Conservation (phyloP, 2,329 filamentous ascomycete genomes). For the Fusarium sp. region DNA sequence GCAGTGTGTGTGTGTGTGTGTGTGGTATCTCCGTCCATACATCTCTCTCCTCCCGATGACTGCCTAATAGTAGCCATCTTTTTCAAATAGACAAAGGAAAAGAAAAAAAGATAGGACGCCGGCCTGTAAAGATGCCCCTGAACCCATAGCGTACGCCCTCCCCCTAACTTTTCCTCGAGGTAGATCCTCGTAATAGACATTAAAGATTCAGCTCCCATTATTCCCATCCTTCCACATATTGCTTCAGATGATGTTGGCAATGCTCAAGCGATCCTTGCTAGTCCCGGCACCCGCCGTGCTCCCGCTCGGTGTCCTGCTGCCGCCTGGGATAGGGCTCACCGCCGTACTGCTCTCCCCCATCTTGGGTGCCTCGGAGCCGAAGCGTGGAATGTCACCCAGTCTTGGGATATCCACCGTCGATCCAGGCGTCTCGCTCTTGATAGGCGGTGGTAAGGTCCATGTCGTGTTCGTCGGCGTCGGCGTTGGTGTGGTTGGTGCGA, state of each 20-base stretch:
- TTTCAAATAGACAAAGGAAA: constrained; percentile 13
- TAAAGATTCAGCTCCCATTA: constrained; percentile 30
- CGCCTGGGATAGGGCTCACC: constrained; percentile 45
- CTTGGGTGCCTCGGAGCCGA: constrained; percentile 44
- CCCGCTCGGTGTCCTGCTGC: constrained; percentile 38
- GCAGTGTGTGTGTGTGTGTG: constrained; percentile 25
- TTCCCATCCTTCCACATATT: background rate
- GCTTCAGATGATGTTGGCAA: constrained; percentile 59
- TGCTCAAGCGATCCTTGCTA: constrained; percentile 54
- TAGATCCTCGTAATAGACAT: constrained; percentile 40
- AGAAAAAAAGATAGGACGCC: constrained; percentile 15
- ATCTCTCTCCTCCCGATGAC: constrained; percentile 3
- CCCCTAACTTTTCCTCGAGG: constrained; percentile 27
- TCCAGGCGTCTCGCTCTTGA: constrained; percentile 51
- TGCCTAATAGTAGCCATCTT: constrained; percentile 14
- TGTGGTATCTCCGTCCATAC: constrained; percentile 33
- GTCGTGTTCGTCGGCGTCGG: constrained; percentile 49
- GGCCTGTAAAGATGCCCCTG: constrained; percentile 25
- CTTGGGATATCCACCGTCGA: constrained; percentile 46
- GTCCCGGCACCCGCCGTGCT: constrained; percentile 26
- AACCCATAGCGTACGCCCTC: background rate
- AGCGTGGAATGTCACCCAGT: constrained; percentile 48
- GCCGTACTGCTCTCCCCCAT: constrained; percentile 42
- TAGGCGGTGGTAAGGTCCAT: constrained; percentile 52
- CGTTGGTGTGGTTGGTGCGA: constrained; percentile 44